Percentiles rank a stretch among this genome's conserved stretches.
Evolutionary conservation across 2,329 filamentous ascomycete species (phyloP).

Genomic region (Pyricularia pennisetigena): DNA sequence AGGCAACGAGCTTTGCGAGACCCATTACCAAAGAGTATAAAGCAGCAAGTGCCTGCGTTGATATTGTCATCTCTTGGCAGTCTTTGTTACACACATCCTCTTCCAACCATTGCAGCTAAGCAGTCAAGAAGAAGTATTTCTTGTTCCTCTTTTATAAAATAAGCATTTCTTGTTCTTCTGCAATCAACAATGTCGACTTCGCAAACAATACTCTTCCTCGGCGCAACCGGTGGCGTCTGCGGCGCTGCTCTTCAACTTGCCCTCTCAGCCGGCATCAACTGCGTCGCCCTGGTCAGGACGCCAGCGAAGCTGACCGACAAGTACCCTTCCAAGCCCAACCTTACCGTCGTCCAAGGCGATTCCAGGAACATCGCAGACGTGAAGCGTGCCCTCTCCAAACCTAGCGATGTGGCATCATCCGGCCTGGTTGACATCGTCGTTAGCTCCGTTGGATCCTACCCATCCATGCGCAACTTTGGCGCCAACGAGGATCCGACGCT

Average conservation of each 20-base stretch:
- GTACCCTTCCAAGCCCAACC: conserved; percentile 24
- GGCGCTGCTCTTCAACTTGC: conserved; percentile 33
- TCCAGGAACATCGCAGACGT: conserved; percentile 30
- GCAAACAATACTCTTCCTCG: conserved; percentile 28
- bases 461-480: conserved; percentile 13
- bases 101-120: neutral
- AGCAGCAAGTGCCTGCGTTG: neutral
- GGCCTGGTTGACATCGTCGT: conserved; percentile 33
- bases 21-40: neutral
- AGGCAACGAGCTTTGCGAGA: neutral
- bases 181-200: neutral
- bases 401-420: conserved; percentile 5
- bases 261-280: conserved; percentile 33
- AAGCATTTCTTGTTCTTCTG: neutral
- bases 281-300: conserved; percentile 37
- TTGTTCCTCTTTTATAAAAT: neutral
- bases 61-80: neutral
- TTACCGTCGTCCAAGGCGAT: conserved; percentile 35
- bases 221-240: conserved; percentile 39
- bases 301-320: conserved; percentile 33
- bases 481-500: conserved; percentile 33
- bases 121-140: neutral
- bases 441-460: conserved; percentile 33
- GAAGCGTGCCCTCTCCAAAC: conserved; percentile 21
- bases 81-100: neutral